These are phyloP conservation scores for Schizosaccharomyces octosporus DNA, from an alignment of 805 yeast species.

Conservation along the genomic window DNA sequence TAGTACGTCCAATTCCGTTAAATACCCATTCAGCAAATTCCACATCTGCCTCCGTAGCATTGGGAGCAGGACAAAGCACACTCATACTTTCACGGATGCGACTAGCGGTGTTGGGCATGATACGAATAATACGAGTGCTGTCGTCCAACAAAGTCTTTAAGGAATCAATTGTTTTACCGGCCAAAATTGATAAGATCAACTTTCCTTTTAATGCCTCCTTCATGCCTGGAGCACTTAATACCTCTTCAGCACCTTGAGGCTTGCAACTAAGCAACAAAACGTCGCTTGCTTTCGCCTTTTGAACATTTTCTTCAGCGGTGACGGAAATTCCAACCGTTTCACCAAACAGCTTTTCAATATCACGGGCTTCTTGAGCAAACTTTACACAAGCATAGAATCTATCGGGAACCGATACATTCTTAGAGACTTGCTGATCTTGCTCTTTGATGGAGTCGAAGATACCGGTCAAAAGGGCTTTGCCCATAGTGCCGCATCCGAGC, in stretches of 20 bases:
- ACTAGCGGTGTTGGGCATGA: constrained; percentile 90
- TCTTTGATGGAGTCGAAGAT: constrained; percentile 24
- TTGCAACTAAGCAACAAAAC: constrained; percentile 67
- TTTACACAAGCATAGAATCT: constrained; percentile 59
- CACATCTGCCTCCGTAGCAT: constrained; percentile 11
- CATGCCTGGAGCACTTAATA: constrained; percentile 25
- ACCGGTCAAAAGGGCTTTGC: constrained; percentile 74
- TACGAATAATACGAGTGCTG: constrained; percentile 40
- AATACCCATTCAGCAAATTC: constrained; percentile 19
- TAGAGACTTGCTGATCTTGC: constrained; percentile 5
- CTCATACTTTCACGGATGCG: constrained; percentile 85
- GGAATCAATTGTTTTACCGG: constrained; percentile 74
- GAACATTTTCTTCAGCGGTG: constrained; percentile 23
- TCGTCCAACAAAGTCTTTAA: constrained; percentile 20
- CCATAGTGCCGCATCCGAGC: constrained; percentile 89
- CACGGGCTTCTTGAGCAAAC: constrained; percentile 23
- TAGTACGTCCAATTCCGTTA: constrained; percentile 18
- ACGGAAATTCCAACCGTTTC: constrained; percentile 23
- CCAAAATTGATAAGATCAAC: constrained; percentile 57
- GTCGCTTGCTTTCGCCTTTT: constrained; percentile 39
- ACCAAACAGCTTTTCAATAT: constrained; percentile 26
- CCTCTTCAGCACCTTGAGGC: constrained; percentile 50
- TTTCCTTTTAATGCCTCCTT: constrained; percentile 23
- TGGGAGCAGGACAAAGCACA: constrained; percentile 27
- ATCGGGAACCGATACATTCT: constrained; percentile 31